Conservation (phyloP, 345 rosid species). For the Barbarea vulgaris region DNA sequence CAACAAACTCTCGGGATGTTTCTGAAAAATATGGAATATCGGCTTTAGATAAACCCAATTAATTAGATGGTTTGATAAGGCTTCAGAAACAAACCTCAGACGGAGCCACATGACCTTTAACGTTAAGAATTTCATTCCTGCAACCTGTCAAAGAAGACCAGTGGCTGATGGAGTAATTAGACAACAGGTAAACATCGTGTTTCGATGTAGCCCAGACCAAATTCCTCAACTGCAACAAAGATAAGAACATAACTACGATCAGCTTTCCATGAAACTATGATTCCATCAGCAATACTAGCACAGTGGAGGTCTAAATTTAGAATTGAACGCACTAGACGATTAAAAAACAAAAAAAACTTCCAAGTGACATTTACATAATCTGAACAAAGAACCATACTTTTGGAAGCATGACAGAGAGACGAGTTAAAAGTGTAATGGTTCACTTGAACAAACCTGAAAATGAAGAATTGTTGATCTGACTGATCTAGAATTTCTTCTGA, state of each 20-base stretch:
- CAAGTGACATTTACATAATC: not conserved
- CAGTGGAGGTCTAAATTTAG: not conserved
- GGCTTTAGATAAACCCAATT: constrained; percentile 10
- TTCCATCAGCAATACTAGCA: not conserved
- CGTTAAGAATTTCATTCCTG: constrained; percentile 63
- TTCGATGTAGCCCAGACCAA: constrained; percentile 80
- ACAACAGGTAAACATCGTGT: constrained; percentile 76
- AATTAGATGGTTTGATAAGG: not conserved
- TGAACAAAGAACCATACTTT: not conserved
- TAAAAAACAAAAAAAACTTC: not conserved
- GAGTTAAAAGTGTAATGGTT: not conserved
- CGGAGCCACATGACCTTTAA: constrained; percentile 76
- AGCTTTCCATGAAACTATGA: not conserved
- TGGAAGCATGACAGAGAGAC: not conserved
- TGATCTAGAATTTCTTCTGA: constrained; percentile 67
- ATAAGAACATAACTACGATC: constrained; percentile 2
- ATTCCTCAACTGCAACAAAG: constrained; percentile 68
- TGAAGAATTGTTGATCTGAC: constrained; percentile 78
- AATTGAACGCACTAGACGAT: not conserved
- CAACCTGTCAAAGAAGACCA: constrained; percentile 65
- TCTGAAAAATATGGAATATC: constrained; percentile 41
- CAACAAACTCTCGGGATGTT: constrained; percentile 71
- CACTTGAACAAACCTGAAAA: constrained; percentile 57
- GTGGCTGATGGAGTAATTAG: constrained; percentile 62
- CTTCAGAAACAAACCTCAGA: constrained; percentile 49